These are phyloP conservation scores for Hymenoscyphus scutula DNA, from an alignment of 2,329 filamentous ascomycete species.

Conservation along the genomic window DNA sequence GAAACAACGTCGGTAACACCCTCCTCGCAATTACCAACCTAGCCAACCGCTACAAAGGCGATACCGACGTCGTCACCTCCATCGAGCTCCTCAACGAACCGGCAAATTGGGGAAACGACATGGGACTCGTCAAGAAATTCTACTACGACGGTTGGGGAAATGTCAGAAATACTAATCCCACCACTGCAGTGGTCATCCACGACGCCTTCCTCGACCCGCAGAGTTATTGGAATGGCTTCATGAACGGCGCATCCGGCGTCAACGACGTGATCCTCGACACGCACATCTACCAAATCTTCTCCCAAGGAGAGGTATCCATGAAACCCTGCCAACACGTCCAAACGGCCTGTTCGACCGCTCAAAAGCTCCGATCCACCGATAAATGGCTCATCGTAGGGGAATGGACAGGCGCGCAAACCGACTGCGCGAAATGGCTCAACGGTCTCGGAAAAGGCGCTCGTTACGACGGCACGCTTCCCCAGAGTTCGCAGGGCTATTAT, in stretches of 20 bases:
- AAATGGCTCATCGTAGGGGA: constrained; percentile 43
- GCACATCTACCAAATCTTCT: constrained; percentile 46
- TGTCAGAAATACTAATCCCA: constrained; percentile 44
- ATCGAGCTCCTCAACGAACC: constrained; percentile 46
- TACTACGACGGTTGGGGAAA: constrained; percentile 52
- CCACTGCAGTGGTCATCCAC: constrained; percentile 53
- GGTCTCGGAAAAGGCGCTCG: constrained; percentile 61
- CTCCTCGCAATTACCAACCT: constrained; percentile 40
- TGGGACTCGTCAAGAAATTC: constrained; percentile 38
- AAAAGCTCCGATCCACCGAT: constrained; percentile 35
- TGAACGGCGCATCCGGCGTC: constrained; percentile 48
- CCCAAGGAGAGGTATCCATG: constrained; percentile 36
- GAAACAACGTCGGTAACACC: constrained; percentile 40
- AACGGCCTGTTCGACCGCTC: constrained; percentile 41
- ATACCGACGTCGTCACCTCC: constrained; percentile 43
- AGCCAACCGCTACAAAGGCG: constrained; percentile 40
- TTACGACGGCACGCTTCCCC: constrained; percentile 41
- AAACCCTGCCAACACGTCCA: constrained; percentile 42
- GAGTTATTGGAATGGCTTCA: constrained; percentile 59
- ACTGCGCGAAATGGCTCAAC: constrained; percentile 48
- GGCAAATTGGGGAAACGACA: constrained; percentile 38
- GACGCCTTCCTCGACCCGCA: constrained; percentile 54
- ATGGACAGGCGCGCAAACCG: constrained; percentile 43
- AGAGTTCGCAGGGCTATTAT: constrained; percentile 34
- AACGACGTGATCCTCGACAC: constrained; percentile 42